Base-by-base conservation (phyloP, 2,329 filamentous ascomycete genomes). In the Didymella keratinophila region DNA sequence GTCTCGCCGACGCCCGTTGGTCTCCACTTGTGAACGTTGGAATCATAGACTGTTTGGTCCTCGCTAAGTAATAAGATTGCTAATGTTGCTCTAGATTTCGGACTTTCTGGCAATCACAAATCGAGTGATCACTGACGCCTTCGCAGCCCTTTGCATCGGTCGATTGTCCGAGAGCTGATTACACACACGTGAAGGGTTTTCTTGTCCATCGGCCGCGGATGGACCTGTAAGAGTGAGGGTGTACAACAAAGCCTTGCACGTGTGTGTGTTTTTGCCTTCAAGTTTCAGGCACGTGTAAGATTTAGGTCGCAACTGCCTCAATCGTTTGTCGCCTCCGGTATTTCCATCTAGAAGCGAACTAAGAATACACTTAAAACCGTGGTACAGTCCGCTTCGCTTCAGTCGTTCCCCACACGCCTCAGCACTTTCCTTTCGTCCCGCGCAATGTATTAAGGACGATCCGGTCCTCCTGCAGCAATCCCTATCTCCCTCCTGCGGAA, bases 51-150 rank as follows among this genome's bases (percentile, higher is more conserved):
- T 36, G 28, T 46, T 3, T 36, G 41, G 46, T 50, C 54, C 28
- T 28, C 46, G 46, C 56, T 60, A 60, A 52, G 57, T 60, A 60
- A 60, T 34, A 39, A 9, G 57, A 60, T 60, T 60, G 57, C 57
- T 60, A 60, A 60, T 60, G 34, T 46, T 47, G 18, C 37, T 60
- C 57, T 56, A 60, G 57, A 60, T 52, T 55, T 52, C 57, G 56
- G 56, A 50, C 25, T 21, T 28, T 46, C 45, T 46, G 21, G 45
- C 21, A 45, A 54, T 54, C 37, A 42, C 56, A 54, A 58, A 54
- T 58, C 50, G 41, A 53, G 39, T 32, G 25, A 52, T 55, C 27
- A 43, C 28, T 55, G 52, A 49, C 52, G 52, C 44, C 44, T 48
- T 37, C 6, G 37, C 20, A 43, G 14, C 41, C 39, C 23, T 27